Evolutionary conservation across 2,329 filamentous ascomycete species (phyloP), one percentile per base, ranked within the genome.

Genomic region (Fusarium equiseti): DNA sequence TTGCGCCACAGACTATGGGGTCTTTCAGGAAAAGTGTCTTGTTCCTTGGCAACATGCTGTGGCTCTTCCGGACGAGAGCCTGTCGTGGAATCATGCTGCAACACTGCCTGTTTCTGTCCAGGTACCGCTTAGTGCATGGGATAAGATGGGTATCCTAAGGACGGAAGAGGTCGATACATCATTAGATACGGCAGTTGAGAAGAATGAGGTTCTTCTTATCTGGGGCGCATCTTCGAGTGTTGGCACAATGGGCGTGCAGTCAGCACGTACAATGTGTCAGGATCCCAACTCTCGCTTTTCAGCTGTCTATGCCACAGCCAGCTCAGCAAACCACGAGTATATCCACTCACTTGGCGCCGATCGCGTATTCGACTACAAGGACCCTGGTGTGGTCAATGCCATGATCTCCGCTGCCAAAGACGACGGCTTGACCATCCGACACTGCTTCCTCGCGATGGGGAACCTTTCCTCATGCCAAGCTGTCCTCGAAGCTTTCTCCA

Each of bases 151-250:
- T 0, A 73, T 84, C 24, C 66, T 76, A 0, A 75, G 76, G 6
- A 7, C 72, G 0, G 70, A 63, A 49, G 65, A 75, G 49, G 11
- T 54, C 8, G 11, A 44, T 59, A 4, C 42, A 54, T 70, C 65
- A 9, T 20, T 31, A 20, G 54, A 43, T 8, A 67, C 32, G 3
- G 59, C 22, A 1, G 46, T 8, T 8, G 24, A 24, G 15, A 78
- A 78, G 62, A 76, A 26, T 59, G 77, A 81, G 55, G 79, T 70
- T 4, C 73, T 84, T 5, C 53, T 85, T 0, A 76, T 84, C 32
- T 84, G 82, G 83, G 83, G 83, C 2, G 83, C 79, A 6, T 83
- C 81, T 12, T 83, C 82, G 1, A 84, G 83, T 46, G 79, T 85
- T 3, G 83, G 82, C 3, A 81, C 78, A 0, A 82, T 84, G 80